Percentiles rank a stretch among this genome's conserved stretches.
Conservation (phyloP, 208 protist species). For the Strigomonas galati region DNA sequence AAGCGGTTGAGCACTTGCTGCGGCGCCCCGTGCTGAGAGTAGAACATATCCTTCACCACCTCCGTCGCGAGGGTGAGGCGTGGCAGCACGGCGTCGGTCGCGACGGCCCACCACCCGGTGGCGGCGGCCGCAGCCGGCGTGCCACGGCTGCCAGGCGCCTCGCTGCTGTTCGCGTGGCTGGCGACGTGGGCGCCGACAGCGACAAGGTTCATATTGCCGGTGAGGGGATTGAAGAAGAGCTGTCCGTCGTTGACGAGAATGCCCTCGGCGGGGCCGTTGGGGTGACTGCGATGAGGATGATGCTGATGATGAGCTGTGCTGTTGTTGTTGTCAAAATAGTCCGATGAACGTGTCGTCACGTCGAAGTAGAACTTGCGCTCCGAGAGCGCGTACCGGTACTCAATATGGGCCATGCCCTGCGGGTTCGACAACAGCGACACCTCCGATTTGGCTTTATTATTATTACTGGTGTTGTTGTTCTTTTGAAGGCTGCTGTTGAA, state of each 20-base stretch:
- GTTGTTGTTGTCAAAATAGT: too few relatives aligned
- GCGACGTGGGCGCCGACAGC: slow-evolving; percentile 18
- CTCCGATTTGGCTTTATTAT: too few relatives aligned
- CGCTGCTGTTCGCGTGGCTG: neutral
- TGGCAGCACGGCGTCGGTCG: slow-evolving; percentile 21
- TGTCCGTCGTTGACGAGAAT: slow-evolving; percentile 38
- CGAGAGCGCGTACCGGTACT: slow-evolving; percentile 64
- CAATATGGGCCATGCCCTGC: slow-evolving; percentile 43
- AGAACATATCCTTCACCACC: neutral
- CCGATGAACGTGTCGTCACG: too few relatives aligned
- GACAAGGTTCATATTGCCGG: slow-evolving; percentile 35
- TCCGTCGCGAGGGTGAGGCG: slow-evolving; percentile 10
- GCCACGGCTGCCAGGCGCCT: neutral
- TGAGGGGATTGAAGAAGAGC: slow-evolving; percentile 28
- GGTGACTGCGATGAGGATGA: slow-evolving; percentile 20
- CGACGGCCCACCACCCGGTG: slow-evolving; percentile 33
- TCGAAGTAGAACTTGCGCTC: too few relatives aligned
- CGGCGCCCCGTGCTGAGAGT: neutral
- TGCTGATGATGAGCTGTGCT: too few relatives aligned
- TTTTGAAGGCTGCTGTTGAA: too few relatives aligned
- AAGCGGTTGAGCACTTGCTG: too few relatives aligned
- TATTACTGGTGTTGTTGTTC: too few relatives aligned
- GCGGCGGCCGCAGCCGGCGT: neutral
- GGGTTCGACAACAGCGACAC: slow-evolving; percentile 7
- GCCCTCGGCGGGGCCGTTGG: neutral